These are phyloP conservation scores for Cymbopogon flexuosus DNA, from an alignment of 202 grass and related monocot genomes.

Conservation along the genomic window DNA sequence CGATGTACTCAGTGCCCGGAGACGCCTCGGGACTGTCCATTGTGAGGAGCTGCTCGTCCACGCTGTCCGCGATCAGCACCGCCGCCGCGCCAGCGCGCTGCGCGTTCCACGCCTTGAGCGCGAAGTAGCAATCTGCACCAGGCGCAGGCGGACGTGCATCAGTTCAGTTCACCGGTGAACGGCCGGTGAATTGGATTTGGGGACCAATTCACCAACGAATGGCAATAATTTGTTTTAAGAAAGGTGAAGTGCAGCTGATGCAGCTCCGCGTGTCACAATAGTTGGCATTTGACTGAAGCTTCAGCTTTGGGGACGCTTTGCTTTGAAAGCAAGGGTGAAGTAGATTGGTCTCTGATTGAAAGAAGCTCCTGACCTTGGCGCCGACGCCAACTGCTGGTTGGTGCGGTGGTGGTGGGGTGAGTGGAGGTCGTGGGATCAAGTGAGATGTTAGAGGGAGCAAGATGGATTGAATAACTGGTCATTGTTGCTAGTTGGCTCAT, in stretches of 20 bases:
- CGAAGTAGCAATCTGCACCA: conserved; percentile 71
- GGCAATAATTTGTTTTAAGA: too few species aligned
- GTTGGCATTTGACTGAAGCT: too few species aligned
- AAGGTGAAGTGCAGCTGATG: too few species aligned
- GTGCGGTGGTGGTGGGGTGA: too few species aligned
- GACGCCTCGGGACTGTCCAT: conserved; percentile 73
- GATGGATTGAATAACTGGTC: not conserved
- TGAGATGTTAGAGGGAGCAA: not conserved
- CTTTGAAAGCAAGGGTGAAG: too few species aligned
- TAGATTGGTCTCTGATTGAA: too few species aligned
- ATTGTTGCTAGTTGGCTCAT: not conserved
- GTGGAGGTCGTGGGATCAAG: conserved; percentile 32
- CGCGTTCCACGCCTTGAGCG: conserved; percentile 80
- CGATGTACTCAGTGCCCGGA: conserved; percentile 30
- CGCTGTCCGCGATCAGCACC: conserved; percentile 63
- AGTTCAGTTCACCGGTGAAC: too few species aligned
- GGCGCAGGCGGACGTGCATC: not conserved
- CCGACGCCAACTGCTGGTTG: too few species aligned
- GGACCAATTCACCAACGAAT: not conserved
- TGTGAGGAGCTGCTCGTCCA: conserved; percentile 74
- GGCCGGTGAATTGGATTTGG: too few species aligned
- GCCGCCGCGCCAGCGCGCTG: conserved; percentile 76
- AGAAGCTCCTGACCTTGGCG: too few species aligned
- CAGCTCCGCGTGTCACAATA: too few species aligned
- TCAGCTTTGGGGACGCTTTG: too few species aligned